phyloP scores from a whole-genome alignment of 805 yeast species.

The Peterozyma toletana region DNA sequence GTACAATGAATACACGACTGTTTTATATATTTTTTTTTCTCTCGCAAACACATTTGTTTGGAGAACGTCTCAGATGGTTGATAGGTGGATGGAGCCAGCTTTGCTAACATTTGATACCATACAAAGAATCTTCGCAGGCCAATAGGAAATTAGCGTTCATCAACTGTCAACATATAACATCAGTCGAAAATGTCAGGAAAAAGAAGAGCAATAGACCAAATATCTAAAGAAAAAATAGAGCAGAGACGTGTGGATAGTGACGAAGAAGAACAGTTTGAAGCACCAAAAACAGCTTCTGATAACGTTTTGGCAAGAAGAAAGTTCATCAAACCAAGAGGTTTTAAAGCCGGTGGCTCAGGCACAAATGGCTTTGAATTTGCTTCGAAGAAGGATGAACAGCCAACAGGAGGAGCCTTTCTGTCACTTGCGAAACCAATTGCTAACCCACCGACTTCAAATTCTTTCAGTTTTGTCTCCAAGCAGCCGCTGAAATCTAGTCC shows the following conservation, averaged over 20 bases:
- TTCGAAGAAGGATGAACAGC: too few relatives aligned
- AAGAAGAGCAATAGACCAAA: conserved; percentile 60
- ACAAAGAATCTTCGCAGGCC: too few relatives aligned
- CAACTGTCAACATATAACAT: too few relatives aligned
- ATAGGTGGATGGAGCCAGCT: too few relatives aligned
- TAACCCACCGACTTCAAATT: neutral
- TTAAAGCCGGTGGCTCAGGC: neutral
- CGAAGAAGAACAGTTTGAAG: conserved; percentile 25
- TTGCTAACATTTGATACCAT: too few relatives aligned
- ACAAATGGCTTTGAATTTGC: too few relatives aligned
- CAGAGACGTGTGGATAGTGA: conserved; percentile 25
- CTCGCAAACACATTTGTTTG: too few relatives aligned
- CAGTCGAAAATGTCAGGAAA: conserved; percentile 43
- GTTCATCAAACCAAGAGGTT: conserved; percentile 26
- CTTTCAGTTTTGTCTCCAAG: neutral
- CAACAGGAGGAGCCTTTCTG: too few relatives aligned
- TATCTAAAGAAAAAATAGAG: conserved; percentile 38
- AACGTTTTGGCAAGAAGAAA: conserved; percentile 62
- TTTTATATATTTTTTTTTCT: too few relatives aligned
- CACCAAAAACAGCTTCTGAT: conserved; percentile 44
- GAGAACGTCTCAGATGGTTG: too few relatives aligned
- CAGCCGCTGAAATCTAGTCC: conserved; percentile 5
- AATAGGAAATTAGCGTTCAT: too few relatives aligned
- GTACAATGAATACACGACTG: too few relatives aligned
- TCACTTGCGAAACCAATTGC: neutral